A percentile compares a stretch with the other conserved stretches of the same genome.
Evolutionary conservation across 225 moss, liverwort and hornwort species (phyloP).

Genomic region (Pseudisothecium myosuroides): DNA sequence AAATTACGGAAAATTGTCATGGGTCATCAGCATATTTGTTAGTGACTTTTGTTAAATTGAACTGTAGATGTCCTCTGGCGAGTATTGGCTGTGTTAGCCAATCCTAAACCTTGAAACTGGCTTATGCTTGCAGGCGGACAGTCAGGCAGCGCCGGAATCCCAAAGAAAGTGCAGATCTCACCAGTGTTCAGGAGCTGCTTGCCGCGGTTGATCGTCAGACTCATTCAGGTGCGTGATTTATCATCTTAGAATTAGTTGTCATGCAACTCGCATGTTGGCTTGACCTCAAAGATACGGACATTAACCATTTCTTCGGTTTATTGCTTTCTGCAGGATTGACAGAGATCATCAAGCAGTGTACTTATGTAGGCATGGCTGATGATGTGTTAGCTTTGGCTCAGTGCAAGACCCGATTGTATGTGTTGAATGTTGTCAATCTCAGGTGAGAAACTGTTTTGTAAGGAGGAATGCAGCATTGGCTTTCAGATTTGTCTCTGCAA

Average conservation of each 20-base stretch:
- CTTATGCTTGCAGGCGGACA: slow-evolving; percentile 38
- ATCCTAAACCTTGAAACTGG: not conserved
- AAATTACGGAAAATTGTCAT: not conserved
- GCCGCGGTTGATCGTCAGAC: slow-evolving; percentile 69
- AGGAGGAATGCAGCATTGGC: not conserved
- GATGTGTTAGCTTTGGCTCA: slow-evolving; percentile 74
- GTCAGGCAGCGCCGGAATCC: slow-evolving; percentile 88
- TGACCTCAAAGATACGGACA: not conserved
- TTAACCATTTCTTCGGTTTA: not conserved
- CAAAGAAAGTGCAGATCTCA: slow-evolving; percentile 79
- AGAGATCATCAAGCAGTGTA: slow-evolving; percentile 78
- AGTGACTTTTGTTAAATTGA: not conserved
- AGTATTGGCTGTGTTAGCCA: not conserved
- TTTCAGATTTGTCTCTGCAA: not conserved
- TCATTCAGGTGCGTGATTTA: slow-evolving; percentile 57
- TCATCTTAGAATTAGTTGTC: not conserved
- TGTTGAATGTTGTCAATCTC: slow-evolving; percentile 70
- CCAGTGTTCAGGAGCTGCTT: slow-evolving; percentile 84
- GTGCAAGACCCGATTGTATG: slow-evolving; percentile 81
- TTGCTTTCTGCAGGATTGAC: slow-evolving; percentile 50
- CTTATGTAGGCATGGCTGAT: slow-evolving; percentile 87
- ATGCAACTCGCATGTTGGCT: not conserved
- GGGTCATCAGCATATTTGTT: not conserved
- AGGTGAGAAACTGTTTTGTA: slow-evolving; percentile 40
- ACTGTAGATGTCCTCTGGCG: not conserved